phyloP scores from a whole-genome alignment of 495 filamentous ascomycete species.

The Neurospora sp. region DNA sequence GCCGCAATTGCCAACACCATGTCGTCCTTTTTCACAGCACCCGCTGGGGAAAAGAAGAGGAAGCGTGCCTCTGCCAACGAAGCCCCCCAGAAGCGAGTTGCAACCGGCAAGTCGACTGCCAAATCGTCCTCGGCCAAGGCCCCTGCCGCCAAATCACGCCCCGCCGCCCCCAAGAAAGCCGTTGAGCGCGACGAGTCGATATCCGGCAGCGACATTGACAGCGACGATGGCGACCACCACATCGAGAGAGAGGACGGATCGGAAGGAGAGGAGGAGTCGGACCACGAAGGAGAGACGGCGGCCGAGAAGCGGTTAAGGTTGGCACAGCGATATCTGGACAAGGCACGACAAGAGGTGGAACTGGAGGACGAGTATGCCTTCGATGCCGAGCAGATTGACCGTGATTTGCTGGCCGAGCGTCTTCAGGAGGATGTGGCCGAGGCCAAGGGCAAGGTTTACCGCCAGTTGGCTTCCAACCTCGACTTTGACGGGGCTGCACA shows the following conservation, averaged over 20 bases:
- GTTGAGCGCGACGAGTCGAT: slow-evolving; percentile 63
- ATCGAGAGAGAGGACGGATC: slow-evolving; percentile 30
- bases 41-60: slow-evolving; percentile 69
- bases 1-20: slow-evolving; percentile 31
- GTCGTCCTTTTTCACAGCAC: slow-evolving; percentile 81
- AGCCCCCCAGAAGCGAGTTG: slow-evolving; percentile 35
- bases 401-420: slow-evolving; percentile 80
- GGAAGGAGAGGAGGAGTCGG: slow-evolving; percentile 40
- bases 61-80: slow-evolving; percentile 44
- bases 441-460: slow-evolving; percentile 80
- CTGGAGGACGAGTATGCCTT: slow-evolving; percentile 56
- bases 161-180: slow-evolving; percentile 47
- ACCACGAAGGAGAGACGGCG: slow-evolving; percentile 65
- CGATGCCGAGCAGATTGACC: slow-evolving; percentile 86
- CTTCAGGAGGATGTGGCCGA: slow-evolving; percentile 90
- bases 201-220: slow-evolving; percentile 71
- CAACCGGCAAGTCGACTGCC: slow-evolving; percentile 21
- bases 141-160: slow-evolving; percentile 18
- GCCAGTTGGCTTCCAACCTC: slow-evolving; percentile 60
- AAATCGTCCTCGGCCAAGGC: slow-evolving; percentile 37
- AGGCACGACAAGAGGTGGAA: slow-evolving; percentile 67
- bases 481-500: slow-evolving; percentile 51
- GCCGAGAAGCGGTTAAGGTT: slow-evolving; percentile 79
- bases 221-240: slow-evolving; percentile 24
- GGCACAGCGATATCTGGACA: slow-evolving; percentile 87